These are phyloP conservation scores for Hondaea fermentalgiana DNA, from an alignment of 108 stramenopile genomes.

Conservation along the genomic window DNA sequence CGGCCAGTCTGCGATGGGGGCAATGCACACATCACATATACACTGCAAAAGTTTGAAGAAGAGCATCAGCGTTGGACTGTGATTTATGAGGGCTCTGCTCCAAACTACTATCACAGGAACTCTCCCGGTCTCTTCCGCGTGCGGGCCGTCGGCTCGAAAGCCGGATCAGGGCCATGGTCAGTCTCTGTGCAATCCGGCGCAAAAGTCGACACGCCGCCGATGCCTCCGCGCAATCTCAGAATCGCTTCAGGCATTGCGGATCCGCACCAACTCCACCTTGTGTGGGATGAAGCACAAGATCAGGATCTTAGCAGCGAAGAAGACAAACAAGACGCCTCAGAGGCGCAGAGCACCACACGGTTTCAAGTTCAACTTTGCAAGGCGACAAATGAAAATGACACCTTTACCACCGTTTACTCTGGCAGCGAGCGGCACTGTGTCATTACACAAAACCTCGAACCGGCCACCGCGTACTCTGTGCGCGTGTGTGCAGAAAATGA, in stretches of 20 bases:
- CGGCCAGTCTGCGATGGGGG: not conserved
- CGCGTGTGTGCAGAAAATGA: not conserved
- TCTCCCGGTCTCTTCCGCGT: not conserved
- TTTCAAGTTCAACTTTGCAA: not conserved
- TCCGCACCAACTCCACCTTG: too few species aligned
- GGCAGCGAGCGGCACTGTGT: not conserved
- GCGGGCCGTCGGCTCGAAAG: not conserved
- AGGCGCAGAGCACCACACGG: not conserved
- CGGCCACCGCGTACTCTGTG: not conserved
- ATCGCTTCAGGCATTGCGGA: too few species aligned
- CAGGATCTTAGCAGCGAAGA: too few species aligned
- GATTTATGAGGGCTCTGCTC: not conserved
- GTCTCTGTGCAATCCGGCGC: not conserved
- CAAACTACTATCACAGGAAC: not conserved
- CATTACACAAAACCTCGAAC: not conserved
- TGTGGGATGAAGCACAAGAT: too few species aligned
- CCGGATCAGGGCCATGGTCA: not conserved
- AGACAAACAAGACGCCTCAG: too few species aligned
- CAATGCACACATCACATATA: not conserved
- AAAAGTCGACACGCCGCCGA: not conserved
- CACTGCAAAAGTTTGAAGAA: not conserved
- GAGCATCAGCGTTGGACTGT: not conserved
- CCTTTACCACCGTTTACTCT: not conserved
- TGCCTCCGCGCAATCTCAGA: too few species aligned
- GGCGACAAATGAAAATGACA: not conserved